Conservation (phyloP, 1,139 yeast genomes). For the Meyerozyma elateridarum region DNA sequence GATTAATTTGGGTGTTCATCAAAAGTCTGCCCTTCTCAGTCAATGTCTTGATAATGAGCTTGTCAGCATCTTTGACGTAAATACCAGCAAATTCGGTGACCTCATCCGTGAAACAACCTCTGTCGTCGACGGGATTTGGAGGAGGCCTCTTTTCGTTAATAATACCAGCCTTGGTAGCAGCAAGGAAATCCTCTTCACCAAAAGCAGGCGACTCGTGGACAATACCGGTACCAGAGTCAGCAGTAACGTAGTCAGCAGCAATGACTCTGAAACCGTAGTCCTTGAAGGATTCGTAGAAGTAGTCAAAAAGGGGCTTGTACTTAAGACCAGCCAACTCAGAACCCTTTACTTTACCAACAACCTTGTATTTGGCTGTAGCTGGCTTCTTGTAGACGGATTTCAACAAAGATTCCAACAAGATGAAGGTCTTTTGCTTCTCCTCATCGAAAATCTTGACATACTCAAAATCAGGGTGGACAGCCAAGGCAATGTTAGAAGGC, state of each 20-base stretch:
- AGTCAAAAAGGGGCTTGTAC: conserved; percentile 80
- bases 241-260: conserved; percentile 78
- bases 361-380: conserved; percentile 77
- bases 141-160: conserved; percentile 65
- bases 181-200: conserved; percentile 97
- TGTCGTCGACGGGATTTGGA: conserved; percentile 93
- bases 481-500: conserved; percentile 88
- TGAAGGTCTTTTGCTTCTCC: conserved; percentile 72
- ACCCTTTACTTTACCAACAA: conserved; percentile 78
- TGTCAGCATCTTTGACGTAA: conserved; percentile 95
- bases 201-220: conserved; percentile 98
- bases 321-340: conserved; percentile 70
- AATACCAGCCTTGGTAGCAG: conserved; percentile 70
- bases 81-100: conserved; percentile 75
- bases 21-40: conserved; percentile 75
- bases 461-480: conserved; percentile 88
- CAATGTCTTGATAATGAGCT: conserved; percentile 77
- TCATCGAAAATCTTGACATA: conserved; percentile 91
- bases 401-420: conserved; percentile 75
- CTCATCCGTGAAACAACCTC: conserved; percentile 73
- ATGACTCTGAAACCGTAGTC: conserved; percentile 80
- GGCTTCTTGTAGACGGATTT: conserved; percentile 91
- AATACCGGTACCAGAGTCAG: conserved; percentile 97
- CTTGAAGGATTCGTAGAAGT: conserved; percentile 69
- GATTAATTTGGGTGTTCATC: conserved; percentile 78